These are phyloP conservation scores for Piper longum DNA, from an alignment of 164 flowering plant species.

Conservation along the genomic window DNA sequence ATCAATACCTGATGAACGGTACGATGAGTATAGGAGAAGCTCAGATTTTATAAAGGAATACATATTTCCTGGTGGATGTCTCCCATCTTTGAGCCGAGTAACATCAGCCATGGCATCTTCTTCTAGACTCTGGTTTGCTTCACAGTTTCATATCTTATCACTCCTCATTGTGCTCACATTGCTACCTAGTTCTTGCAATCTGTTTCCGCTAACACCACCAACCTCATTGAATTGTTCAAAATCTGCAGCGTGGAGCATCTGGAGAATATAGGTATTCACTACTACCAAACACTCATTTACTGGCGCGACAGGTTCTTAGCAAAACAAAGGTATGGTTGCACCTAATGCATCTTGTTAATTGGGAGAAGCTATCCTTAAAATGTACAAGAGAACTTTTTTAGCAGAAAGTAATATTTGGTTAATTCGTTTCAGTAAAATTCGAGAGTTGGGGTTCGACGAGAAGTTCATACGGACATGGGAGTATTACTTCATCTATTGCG, in stretches of 20 bases:
- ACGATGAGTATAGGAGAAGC: constrained; percentile 73
- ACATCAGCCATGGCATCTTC: constrained; percentile 78
- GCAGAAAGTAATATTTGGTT: background rate
- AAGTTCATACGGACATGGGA: constrained; percentile 93
- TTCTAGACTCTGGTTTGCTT: constrained; percentile 55
- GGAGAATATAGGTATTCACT: constrained; percentile 82
- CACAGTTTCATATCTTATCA: no score
- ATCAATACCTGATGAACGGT: constrained; percentile 75
- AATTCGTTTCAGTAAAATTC: constrained; percentile 34
- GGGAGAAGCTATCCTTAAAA: no score
- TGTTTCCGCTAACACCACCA: no score
- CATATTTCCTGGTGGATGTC: constrained; percentile 82
- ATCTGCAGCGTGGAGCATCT: constrained; percentile 73
- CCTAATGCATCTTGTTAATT: no score
- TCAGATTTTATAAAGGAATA: constrained; percentile 93
- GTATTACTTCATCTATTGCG: constrained; percentile 77
- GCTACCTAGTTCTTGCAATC: no score
- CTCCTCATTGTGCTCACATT: no score
- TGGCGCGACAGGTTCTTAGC: constrained; percentile 72
- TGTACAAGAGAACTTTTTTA: no score
- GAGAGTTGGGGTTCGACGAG: constrained; percentile 57
- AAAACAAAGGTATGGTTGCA: constrained; percentile 43
- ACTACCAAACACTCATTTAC: constrained; percentile 60
- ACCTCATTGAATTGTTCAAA: background rate
- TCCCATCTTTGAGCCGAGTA: constrained; percentile 65